Conservation (phyloP, 768 basidiomycete genomes). For the Amanita rubescens region DNA sequence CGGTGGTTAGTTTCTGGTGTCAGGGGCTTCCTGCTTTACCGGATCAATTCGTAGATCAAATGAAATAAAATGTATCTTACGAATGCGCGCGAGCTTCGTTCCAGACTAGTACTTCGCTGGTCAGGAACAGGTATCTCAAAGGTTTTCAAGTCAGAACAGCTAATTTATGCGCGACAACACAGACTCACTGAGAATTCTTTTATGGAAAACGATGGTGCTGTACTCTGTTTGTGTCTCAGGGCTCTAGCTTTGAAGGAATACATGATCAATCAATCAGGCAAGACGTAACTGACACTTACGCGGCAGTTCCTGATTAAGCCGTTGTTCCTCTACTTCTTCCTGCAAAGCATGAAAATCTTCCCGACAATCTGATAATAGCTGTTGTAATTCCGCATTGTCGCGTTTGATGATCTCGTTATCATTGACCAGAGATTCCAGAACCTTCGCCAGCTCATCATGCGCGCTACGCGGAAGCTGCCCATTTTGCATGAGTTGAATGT, state of each 20-base stretch:
- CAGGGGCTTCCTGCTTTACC: slow-evolving; percentile 28
- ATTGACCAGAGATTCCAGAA: slow-evolving; percentile 79
- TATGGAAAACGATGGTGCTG: background rate
- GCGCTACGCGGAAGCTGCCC: slow-evolving; percentile 22
- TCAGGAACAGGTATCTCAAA: slow-evolving; percentile 12
- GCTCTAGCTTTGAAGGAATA: background rate
- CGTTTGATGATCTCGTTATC: slow-evolving; percentile 80
- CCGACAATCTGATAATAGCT: slow-evolving; percentile 63
- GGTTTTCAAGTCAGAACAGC: background rate
- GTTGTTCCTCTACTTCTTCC: slow-evolving; percentile 70
- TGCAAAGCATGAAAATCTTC: slow-evolving; percentile 67
- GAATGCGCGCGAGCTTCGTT: slow-evolving; percentile 17
- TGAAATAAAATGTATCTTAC: slow-evolving; percentile 11
- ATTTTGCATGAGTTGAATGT: slow-evolving; percentile 32
- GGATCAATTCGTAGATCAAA: background rate
- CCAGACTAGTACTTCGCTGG: slow-evolving; percentile 22
- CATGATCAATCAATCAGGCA: background rate
- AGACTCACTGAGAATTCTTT: slow-evolving; percentile 4
- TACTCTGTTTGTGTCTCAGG: slow-evolving; percentile 20
- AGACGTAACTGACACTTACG: background rate
- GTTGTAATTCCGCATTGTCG: slow-evolving; percentile 75
- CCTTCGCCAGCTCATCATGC: slow-evolving; percentile 53
- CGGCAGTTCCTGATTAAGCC: slow-evolving; percentile 29
- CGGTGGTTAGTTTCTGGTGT: slow-evolving; percentile 39
- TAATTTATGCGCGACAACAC: background rate